Percentiles rank a stretch among this genome's conserved stretches.
Conservation (phyloP, 805 yeast genomes). For the Saccharomyces eubayanus region DNA sequence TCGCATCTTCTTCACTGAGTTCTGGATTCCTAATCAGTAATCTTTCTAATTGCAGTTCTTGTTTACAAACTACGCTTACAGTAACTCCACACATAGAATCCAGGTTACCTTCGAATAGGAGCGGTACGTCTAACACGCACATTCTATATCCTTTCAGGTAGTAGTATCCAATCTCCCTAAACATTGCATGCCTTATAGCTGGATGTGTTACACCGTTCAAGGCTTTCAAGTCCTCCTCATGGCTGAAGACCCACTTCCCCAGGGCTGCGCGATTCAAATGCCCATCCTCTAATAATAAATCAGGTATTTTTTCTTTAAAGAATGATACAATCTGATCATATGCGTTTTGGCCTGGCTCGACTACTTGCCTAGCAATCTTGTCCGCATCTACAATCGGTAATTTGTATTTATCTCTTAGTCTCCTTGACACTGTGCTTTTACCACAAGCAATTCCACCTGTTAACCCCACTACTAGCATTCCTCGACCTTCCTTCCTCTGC, state of each 20-base stretch:
- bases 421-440: constrained; percentile 76
- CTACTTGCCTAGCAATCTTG: constrained; percentile 75
- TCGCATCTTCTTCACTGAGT: constrained; percentile 56
- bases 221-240: constrained; percentile 46
- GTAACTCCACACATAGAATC: constrained; percentile 63
- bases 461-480: constrained; percentile 85
- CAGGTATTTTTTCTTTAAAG: constrained; percentile 49
- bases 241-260: constrained; percentile 71
- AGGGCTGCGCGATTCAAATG: constrained; percentile 56
- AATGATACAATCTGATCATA: constrained; percentile 55
- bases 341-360: constrained; percentile 69
- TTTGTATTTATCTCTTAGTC: constrained; percentile 42
- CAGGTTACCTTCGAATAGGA: constrained; percentile 73
- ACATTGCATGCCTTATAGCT: constrained; percentile 59
- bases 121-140: constrained; percentile 82
- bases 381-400: constrained; percentile 83
- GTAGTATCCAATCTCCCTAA: constrained; percentile 43
- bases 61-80: constrained; percentile 57
- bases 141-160: constrained; percentile 52
- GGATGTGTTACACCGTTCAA: constrained; percentile 83
- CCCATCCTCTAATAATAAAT: constrained; percentile 37
- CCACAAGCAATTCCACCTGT: constrained; percentile 99
- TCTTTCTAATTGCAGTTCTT: constrained; percentile 52
- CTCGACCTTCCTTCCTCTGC: neutral
- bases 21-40: constrained; percentile 60